Evolutionary conservation across 192 early-diverging fungal genomes (phyloP).

Genomic region (Coemansia sp.): DNA sequence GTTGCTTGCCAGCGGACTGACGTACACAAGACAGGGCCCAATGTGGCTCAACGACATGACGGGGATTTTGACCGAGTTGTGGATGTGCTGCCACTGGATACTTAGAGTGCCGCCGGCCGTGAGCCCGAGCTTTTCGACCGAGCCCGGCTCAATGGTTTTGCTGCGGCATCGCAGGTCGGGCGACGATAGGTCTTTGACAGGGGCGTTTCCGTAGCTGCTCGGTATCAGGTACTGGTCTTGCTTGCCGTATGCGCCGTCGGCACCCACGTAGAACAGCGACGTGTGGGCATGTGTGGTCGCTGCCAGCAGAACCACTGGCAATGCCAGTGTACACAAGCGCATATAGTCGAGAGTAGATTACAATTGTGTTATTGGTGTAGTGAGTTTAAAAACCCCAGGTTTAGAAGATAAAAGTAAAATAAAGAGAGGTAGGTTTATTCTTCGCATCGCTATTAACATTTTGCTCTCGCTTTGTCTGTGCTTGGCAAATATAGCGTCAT

Average conservation of each 20-base stretch:
- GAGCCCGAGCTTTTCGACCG: neutral
- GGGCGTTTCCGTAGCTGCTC: constrained; percentile 1
- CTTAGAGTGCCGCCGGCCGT: constrained; percentile 3
- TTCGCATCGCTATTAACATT: neutral
- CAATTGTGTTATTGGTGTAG: too few relatives aligned
- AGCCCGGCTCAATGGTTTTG: neutral
- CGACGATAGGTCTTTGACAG: neutral
- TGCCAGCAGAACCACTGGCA: neutral
- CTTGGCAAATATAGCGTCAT: neutral
- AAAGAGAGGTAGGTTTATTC: too few relatives aligned
- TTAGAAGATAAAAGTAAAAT: neutral
- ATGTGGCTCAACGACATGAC: constrained; percentile 12
- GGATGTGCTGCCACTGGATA: constrained; percentile 1
- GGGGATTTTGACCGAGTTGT: neutral
- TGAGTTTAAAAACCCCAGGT: too few relatives aligned
- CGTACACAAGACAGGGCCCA: constrained; percentile 26
- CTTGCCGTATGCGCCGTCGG: neutral
- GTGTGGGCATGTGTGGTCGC: constrained; percentile 6
- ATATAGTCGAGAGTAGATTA: neutral
- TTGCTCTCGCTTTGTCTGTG: neutral
- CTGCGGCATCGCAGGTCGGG: constrained; percentile 3
- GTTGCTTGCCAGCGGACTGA: constrained; percentile 14
- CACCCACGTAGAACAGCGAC: constrained; percentile 8
- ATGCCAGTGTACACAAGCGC: neutral
- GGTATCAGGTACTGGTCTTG: neutral